Evolutionary conservation across 768 basidiomycete species (phyloP).

Genomic region (Collybia sordida): DNA sequence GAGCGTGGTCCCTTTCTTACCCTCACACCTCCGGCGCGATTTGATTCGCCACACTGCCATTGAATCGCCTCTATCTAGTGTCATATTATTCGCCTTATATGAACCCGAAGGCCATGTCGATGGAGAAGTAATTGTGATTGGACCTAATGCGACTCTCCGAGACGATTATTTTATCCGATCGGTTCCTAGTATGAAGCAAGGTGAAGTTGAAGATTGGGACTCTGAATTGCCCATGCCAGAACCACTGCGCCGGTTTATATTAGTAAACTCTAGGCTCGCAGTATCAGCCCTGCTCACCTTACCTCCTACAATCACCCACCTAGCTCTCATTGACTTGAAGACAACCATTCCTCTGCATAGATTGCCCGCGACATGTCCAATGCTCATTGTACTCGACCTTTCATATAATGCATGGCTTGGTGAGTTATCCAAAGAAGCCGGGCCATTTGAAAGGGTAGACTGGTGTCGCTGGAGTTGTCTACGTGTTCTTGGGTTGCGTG

Average conservation of each 20-base stretch:
- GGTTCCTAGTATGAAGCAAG: not conserved
- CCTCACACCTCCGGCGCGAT: conserved; percentile 56
- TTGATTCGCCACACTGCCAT: conserved; percentile 61
- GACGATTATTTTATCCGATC: conserved; percentile 39
- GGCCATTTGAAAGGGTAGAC: conserved; percentile 47
- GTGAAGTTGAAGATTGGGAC: conserved; percentile 42
- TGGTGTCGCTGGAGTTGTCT: conserved; percentile 61
- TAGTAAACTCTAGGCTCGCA: conserved; percentile 49
- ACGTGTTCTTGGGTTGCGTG: conserved; percentile 54
- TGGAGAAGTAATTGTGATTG: conserved; percentile 66
- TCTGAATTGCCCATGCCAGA: conserved; percentile 30
- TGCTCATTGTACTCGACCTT: conserved; percentile 63
- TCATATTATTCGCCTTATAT: conserved; percentile 51
- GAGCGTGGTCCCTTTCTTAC: conserved; percentile 49
- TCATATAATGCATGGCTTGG: conserved; percentile 60
- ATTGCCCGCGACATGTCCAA: conserved; percentile 57
- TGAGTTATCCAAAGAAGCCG: conserved; percentile 22
- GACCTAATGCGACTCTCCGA: conserved; percentile 45
- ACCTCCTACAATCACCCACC: conserved; percentile 63
- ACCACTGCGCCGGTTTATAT: conserved; percentile 45
- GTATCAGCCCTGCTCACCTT: conserved; percentile 46
- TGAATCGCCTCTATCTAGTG: conserved; percentile 50
- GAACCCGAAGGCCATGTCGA: conserved; percentile 51
- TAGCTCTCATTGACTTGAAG: conserved; percentile 56
- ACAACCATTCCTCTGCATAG: conserved; percentile 51